Evolutionary conservation across 768 basidiomycete genomes (phyloP).

Genomic region (Kwoniella botswanensis): DNA sequence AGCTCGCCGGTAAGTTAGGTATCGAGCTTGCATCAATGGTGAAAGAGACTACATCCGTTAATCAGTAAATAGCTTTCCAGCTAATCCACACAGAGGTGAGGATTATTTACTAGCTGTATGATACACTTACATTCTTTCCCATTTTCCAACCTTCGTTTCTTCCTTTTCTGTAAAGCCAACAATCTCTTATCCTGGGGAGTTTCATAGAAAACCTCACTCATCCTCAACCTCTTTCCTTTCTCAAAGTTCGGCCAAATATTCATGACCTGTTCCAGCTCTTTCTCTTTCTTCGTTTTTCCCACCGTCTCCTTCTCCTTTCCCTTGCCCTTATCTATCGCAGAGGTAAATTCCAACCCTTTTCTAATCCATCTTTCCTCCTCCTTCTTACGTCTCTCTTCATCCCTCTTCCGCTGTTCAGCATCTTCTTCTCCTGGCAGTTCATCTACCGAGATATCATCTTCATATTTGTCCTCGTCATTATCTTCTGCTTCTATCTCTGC

Average conservation of each 20-base stretch:
- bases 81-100: no score
- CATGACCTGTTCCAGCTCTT: slow-evolving; percentile 28
- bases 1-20: slow-evolving; percentile 18
- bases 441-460: slow-evolving; percentile 35
- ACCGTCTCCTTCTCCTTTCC: slow-evolving; percentile 13
- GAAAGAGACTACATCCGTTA: slow-evolving; percentile 22
- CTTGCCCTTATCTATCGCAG: slow-evolving; percentile 16
- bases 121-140: slow-evolving; percentile 35
- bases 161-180: slow-evolving; percentile 25
- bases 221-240: slow-evolving; percentile 39
- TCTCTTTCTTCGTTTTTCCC: slow-evolving; percentile 21
- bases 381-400: slow-evolving; percentile 25
- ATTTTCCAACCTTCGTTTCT: slow-evolving; percentile 36
- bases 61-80: not conserved
- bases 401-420: slow-evolving; percentile 16
- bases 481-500: slow-evolving; percentile 44
- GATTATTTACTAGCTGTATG: no score
- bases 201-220: slow-evolving; percentile 52
- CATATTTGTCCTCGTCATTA: slow-evolving; percentile 40
- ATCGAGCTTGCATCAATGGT: slow-evolving; percentile 20
- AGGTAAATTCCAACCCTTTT: slow-evolving; percentile 20
- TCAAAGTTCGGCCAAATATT: slow-evolving; percentile 49
- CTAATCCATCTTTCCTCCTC: slow-evolving; percentile 28
- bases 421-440: slow-evolving; percentile 36
- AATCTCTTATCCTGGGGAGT: slow-evolving; percentile 35